Conservation (phyloP, 192 early-diverging fungal genomes). For the Coemansia reversa region DNA sequence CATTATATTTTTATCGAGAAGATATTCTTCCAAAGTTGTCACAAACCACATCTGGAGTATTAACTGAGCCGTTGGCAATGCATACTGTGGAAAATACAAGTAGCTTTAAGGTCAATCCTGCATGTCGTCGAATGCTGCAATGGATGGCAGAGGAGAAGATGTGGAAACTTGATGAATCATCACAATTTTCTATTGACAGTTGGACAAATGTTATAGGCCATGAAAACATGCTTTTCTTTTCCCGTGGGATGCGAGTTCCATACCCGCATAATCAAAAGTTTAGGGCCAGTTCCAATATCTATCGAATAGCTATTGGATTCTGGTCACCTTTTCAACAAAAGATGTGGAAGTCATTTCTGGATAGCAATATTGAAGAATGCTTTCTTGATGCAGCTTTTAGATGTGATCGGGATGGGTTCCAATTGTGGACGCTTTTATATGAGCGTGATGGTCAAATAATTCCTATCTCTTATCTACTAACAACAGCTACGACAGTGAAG, state of each 20-base stretch:
- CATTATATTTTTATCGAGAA: constrained; percentile 28
- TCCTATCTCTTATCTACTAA: constrained; percentile 34
- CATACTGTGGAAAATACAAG: background rate
- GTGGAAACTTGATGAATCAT: constrained; percentile 19
- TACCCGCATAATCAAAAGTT: constrained; percentile 17
- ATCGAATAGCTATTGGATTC: constrained; percentile 24
- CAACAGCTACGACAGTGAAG: constrained; percentile 17
- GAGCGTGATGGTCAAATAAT: constrained; percentile 19
- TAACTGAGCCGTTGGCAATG: background rate
- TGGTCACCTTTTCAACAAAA: constrained; percentile 34
- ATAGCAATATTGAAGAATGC: constrained; percentile 14
- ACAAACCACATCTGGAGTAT: too few species aligned
- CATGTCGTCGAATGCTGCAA: constrained; percentile 34
- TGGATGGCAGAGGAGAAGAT: constrained; percentile 5
- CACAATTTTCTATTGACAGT: constrained; percentile 29
- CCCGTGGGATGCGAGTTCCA: constrained; percentile 25
- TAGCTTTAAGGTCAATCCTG: constrained; percentile 16
- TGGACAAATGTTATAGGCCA: constrained; percentile 24
- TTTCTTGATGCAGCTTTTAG: constrained; percentile 37
- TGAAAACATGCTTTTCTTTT: constrained; percentile 19
- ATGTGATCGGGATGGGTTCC: constrained; percentile 30
- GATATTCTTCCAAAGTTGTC: background rate
- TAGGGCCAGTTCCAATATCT: background rate
- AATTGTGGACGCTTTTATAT: constrained; percentile 46
- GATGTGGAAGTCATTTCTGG: constrained; percentile 31